phyloP scores from a whole-genome alignment of 1,284 basidiomycete species.

The Ceratobasidium sp. region DNA sequence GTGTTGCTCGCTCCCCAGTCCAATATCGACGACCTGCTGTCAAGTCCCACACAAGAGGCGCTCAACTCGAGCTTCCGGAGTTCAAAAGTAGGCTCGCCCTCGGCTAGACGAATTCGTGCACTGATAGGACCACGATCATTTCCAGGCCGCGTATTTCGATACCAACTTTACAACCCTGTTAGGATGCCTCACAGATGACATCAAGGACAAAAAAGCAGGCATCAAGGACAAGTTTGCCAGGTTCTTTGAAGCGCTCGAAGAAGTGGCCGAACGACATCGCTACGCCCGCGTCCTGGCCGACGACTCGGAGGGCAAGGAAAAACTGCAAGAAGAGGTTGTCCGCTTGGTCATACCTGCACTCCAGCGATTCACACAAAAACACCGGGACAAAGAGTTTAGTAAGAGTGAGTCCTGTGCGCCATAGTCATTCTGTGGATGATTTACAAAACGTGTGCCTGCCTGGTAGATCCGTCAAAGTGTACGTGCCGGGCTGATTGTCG shows the following conservation, averaged over 20 bases:
- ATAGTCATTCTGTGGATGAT: conserved; percentile 25
- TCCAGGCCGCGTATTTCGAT: conserved; percentile 75
- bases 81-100: conserved; percentile 60
- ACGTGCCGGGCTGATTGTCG: conserved; percentile 52
- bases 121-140: background rate
- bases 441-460: conserved; percentile 8
- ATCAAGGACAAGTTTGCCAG: conserved; percentile 82
- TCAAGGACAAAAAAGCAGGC: conserved; percentile 70
- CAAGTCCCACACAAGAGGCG: conserved; percentile 68
- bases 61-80: conserved; percentile 76
- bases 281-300: conserved; percentile 75
- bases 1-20: conserved; percentile 65
- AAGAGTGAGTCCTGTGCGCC: conserved; percentile 67
- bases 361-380: conserved; percentile 75
- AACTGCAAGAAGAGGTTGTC: conserved; percentile 74
- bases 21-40: conserved; percentile 60
- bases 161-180: conserved; percentile 80
- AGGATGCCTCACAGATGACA: conserved; percentile 74
- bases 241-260: conserved; percentile 81
- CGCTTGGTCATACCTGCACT: conserved; percentile 78
- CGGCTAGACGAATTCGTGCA: background rate
- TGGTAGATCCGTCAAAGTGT: conserved; percentile 82
- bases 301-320: conserved; percentile 66
- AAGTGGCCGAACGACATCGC: conserved; percentile 76
- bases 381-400: conserved; percentile 81